A percentile compares a stretch with the other conserved stretches of the same genome.
Evolutionary conservation across 495 filamentous ascomycete genomes (phyloP).

Genomic region (Barbatosphaeria neglecta): DNA sequence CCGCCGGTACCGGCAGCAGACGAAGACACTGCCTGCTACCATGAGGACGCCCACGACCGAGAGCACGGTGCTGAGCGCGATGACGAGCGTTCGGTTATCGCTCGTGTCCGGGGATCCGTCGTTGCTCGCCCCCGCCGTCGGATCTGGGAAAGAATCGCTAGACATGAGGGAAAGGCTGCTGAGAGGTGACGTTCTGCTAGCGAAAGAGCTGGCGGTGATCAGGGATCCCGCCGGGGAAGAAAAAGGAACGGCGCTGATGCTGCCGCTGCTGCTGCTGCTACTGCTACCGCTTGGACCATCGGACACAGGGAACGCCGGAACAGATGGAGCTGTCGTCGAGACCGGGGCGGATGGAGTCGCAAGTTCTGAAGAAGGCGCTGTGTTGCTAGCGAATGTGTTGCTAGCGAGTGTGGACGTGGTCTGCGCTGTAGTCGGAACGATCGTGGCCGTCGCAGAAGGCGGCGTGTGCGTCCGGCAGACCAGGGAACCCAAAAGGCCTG

Average conservation of each 20-base stretch:
- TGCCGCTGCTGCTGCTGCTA: no score
- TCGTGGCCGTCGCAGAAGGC: neutral
- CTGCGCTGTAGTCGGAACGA: neutral
- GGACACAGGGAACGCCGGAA: neutral
- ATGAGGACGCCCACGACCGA: slow-evolving; percentile 22
- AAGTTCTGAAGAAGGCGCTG: neutral
- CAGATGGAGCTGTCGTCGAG: neutral
- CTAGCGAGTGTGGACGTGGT: neutral
- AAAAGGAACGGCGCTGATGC: no score
- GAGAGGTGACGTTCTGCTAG: neutral
- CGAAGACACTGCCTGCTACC: slow-evolving; percentile 16
- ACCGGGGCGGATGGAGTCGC: neutral
- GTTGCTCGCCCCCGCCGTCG: slow-evolving; percentile 6
- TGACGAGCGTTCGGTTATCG: slow-evolving; percentile 22
- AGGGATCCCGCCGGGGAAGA: neutral
- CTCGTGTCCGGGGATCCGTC: slow-evolving; percentile 3
- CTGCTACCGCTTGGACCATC: neutral
- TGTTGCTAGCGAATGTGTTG: neutral
- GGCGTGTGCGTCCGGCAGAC: neutral
- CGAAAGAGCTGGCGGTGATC: neutral
- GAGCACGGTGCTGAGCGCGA: slow-evolving; percentile 31
- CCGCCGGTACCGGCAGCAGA: slow-evolving; percentile 19
- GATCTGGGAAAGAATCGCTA: neutral
- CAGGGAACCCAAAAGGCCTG: neutral
- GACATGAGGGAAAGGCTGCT: neutral